phyloP scores from a whole-genome alignment of 2,329 filamentous ascomycete species.

The Pseudogymnoascus sp. region DNA sequence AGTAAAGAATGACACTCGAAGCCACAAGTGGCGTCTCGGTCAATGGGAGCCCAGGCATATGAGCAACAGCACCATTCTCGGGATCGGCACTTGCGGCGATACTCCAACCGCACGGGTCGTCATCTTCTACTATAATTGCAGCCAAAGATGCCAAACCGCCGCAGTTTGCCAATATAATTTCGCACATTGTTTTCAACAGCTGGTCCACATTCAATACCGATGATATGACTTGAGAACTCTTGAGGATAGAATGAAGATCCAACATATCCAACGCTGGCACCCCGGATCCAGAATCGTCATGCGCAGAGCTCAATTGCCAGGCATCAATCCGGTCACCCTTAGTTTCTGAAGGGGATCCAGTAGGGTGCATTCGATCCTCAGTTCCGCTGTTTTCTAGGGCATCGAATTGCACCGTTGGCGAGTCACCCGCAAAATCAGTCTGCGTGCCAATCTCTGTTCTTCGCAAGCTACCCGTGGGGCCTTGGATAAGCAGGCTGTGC shows the following conservation, averaged over 20 bases:
- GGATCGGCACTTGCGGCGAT: constrained; percentile 68
- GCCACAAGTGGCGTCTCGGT: constrained; percentile 62
- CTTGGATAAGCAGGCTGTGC: constrained; percentile 60
- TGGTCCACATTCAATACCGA: constrained; percentile 70
- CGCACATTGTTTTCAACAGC: constrained; percentile 71
- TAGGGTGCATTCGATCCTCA: constrained; percentile 35
- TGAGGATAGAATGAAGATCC: constrained; percentile 69
- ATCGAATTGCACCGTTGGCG: constrained; percentile 45
- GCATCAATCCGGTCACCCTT: constrained; percentile 53
- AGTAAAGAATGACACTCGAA: constrained; percentile 70
- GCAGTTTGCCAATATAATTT: constrained; percentile 72
- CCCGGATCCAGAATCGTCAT: constrained; percentile 51
- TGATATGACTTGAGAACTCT: constrained; percentile 72
- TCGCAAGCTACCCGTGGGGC: constrained; percentile 50
- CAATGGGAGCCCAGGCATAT: constrained; percentile 58
- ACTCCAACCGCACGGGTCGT: constrained; percentile 51
- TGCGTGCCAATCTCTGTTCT: constrained; percentile 60
- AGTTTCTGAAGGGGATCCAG: constrained; percentile 34
- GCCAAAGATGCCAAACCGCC: constrained; percentile 63
- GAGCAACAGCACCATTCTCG: constrained; percentile 59
- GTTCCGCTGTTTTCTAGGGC: constrained; percentile 35
- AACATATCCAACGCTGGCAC: constrained; percentile 76
- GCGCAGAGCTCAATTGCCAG: constrained; percentile 53
- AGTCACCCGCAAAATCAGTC: constrained; percentile 60
- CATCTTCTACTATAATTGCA: constrained; percentile 67